Evolutionary conservation across 352 stramenopile species (phyloP).

Genomic region (Globisporangium paroecandrum): DNA sequence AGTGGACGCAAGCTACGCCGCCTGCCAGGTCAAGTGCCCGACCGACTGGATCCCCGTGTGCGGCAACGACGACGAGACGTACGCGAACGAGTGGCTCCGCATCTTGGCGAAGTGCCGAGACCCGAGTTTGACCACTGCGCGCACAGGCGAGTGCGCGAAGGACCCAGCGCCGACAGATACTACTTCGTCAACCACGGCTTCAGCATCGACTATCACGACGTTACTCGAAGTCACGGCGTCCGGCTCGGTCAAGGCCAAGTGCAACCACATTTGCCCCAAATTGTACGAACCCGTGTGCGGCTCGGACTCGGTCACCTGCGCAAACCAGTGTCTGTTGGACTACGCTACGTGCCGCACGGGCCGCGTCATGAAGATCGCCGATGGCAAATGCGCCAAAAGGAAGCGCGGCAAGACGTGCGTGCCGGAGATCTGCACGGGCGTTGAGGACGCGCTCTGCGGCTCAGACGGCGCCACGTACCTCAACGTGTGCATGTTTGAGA

Average conservation of each 20-base stretch:
- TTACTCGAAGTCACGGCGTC: constrained; percentile 8
- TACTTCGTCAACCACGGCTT: constrained; percentile 17
- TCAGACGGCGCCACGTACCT: constrained; percentile 34
- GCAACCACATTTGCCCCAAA: constrained; percentile 43
- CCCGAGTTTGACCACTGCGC: constrained; percentile 37
- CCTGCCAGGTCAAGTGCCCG: constrained; percentile 13
- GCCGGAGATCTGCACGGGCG: constrained; percentile 34
- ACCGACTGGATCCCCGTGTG: constrained; percentile 9
- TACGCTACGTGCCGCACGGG: constrained; percentile 42
- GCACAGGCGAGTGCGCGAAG: constrained; percentile 28
- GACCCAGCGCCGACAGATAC: not conserved
- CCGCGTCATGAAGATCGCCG: constrained; percentile 27
- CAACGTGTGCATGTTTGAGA: constrained; percentile 31
- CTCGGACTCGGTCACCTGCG: constrained; percentile 61
- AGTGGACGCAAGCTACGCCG: not conserved
- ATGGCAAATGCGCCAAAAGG: constrained; percentile 41
- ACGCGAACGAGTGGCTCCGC: constrained; percentile 41
- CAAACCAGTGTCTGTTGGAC: constrained; percentile 53
- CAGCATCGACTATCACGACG: not conserved
- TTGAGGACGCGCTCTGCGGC: constrained; percentile 27
- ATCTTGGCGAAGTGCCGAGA: constrained; percentile 47
- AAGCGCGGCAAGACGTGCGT: constrained; percentile 28
- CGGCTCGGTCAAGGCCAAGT: constrained; percentile 23
- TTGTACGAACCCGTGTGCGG: constrained; percentile 54
- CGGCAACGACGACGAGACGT: constrained; percentile 16